Percentiles rank a stretch among this genome's conserved stretches.
These are phyloP conservation scores for Lolium rigidum DNA, from an alignment of 176 grass and related monocot species.

Conservation along the genomic window DNA sequence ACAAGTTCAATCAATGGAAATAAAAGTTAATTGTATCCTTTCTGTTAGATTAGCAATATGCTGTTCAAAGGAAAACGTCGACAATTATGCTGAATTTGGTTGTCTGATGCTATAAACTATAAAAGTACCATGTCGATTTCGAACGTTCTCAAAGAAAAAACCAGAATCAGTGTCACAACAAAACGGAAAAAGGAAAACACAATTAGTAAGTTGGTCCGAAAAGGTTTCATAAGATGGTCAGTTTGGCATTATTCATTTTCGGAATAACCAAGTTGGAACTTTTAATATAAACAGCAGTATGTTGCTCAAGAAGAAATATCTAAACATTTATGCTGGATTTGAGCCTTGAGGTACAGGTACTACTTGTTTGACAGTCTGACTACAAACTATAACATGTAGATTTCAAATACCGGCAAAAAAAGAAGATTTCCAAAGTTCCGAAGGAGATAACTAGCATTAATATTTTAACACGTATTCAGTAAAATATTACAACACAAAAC, in stretches of 20 bases:
- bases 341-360: no score
- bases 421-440: neutral
- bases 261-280: neutral
- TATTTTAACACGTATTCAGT: neutral
- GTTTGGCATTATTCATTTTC: neutral
- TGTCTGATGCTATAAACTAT: neutral
- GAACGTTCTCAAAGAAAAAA: neutral
- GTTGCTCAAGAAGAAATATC: neutral
- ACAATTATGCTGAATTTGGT: slow-evolving; percentile 9
- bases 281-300: neutral
- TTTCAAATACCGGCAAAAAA: no score
- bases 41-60: neutral
- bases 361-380: neutral
- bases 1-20: neutral
- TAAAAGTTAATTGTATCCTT: no score
- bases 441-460: neutral
- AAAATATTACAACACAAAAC: neutral
- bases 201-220: neutral
- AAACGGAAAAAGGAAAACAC: neutral
- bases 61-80: neutral
- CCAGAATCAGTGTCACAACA: neutral
- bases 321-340: neutral
- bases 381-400: neutral
- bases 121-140: neutral
- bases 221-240: neutral